Base-by-base conservation (phyloP, 805 yeast species). In the Candida montana region DNA sequence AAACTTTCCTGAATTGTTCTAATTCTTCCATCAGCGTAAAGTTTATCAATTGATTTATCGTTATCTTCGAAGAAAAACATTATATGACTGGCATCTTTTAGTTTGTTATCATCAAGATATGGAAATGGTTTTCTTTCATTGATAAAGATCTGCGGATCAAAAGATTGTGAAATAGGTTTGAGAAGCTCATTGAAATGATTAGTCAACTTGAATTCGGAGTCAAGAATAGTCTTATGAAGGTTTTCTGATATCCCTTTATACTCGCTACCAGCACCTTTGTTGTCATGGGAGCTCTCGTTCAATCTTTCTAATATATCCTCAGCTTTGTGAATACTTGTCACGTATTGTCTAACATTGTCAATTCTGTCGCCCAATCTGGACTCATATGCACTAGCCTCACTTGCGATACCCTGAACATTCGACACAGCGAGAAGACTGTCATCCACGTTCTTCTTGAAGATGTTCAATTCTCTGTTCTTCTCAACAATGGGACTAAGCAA, bases 401-500 rank as follows among this genome's bases (percentile, higher is more conserved):
- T 63, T 2, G 76, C 67, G 61, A 73, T 44, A 59, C 82, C 67
- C 63, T 81, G 64, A 48, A 70, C 65, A 50, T 72, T 60, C 40
- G 73, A 67, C 18, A 71, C 67, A 1, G 77, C 61, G 29, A 62
- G 61, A 40, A 78, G 58, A 3, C 81, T 75, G 24, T 72, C 68
- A 37, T 77, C 80, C 36, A 81, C 74, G 48, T 81, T 81, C 31
- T 64, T 58, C 51, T 79, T 81, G 47, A 77, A 71, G 1, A 69
- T 59, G 30, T 75, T 76, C 42, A 83, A 59, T 41, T 69, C 65
- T 48, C 76, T 77, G 37, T 84, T 82, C 43, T 78, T 77, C 7
- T 72, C 69, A 31, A 84, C 69, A 35, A 87, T 76, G 1, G 97
- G 96, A 37, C 77, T 74, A 51, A 91, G 77, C 19, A 84, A 71